Percentiles rank a stretch among this genome's conserved stretches.
phyloP scores from a whole-genome alignment of 306 rosid genomes.

The Lablab purpureus region DNA sequence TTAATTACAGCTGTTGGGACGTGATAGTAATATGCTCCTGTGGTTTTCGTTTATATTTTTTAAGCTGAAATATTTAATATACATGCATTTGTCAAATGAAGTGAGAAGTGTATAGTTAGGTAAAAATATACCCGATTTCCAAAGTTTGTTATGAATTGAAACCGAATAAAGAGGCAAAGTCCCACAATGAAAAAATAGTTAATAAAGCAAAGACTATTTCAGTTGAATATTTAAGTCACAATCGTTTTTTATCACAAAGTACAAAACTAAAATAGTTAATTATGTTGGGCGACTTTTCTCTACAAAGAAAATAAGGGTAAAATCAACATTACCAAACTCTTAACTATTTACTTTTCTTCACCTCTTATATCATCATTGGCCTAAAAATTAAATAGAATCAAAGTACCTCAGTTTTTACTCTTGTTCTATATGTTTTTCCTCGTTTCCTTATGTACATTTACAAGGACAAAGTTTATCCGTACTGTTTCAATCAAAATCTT shows the following conservation, averaged over 20 bases:
- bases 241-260: too few relatives aligned
- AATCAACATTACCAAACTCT: not conserved
- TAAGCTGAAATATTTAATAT: too few relatives aligned
- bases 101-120: not conserved
- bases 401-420: not conserved
- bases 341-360: not conserved
- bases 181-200: not conserved
- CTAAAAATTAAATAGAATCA: not conserved
- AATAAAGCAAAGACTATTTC: not conserved
- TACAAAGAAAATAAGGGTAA: not conserved
- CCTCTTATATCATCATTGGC: not conserved
- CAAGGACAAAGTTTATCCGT: not conserved
- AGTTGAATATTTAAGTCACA: not conserved
- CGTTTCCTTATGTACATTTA: not conserved
- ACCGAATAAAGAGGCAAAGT: not conserved
- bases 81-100: not conserved
- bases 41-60: too few relatives aligned
- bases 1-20: too few relatives aligned
- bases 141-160: slow-evolving; percentile 1
- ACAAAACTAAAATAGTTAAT: not conserved
- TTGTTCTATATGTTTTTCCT: not conserved
- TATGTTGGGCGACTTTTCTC: not conserved
- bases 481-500: too few relatives aligned
- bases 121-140: not conserved
- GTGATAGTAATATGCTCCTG: too few relatives aligned